Evolutionary conservation across 2,329 filamentous ascomycete species (phyloP), one percentile per base, ranked within the genome.

Genomic region (Parastagonospora nodorum): DNA sequence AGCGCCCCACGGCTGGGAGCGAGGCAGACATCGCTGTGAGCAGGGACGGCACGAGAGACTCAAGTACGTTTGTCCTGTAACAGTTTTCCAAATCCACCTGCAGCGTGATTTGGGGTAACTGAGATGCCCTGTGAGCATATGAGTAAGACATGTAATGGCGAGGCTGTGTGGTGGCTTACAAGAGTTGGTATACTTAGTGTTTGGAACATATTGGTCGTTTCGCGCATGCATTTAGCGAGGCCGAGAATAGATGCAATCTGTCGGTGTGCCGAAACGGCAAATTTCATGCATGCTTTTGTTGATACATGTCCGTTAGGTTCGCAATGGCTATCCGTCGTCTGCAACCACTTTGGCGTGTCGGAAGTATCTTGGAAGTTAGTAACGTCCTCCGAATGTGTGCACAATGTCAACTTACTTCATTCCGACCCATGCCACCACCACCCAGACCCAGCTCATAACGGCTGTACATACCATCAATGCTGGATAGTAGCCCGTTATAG

Each of bases 401-500:
- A 24, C 19, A 24, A 24, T 5, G 19, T 24, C 19, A 24, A 24
- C 19, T 24, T 24, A 97, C 74, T 99, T 99, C 93, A 99, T 97
- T 19, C 94, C 94, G 42, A 97, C 88, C 94, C 94, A 99, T 9
- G 95, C 94, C 50, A 95, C 87, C 10, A 96, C 86, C 14, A 97
- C 94, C 94, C 94, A 99, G 5, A 97, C 91, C 94, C 94, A 99
- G 14, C 92, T 92, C 90, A 99, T 97, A 27, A 99, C 90, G 2
- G 92, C 88, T 3, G 93, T 97, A 61, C 97, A 78, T 51, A 97
- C 94, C 58, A 97, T 89, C 66, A 99, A 78, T 9, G 92, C 91
- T 19, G 94, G 94, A 75, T 99, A 99, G 75, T 99, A 99, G 8
- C 95, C 94, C 9, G 95, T 90, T 66, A 99, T 96, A 2, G 94